Base-by-base conservation (phyloP, 345 rosid species). In the Erysimum cheiranthoides region DNA sequence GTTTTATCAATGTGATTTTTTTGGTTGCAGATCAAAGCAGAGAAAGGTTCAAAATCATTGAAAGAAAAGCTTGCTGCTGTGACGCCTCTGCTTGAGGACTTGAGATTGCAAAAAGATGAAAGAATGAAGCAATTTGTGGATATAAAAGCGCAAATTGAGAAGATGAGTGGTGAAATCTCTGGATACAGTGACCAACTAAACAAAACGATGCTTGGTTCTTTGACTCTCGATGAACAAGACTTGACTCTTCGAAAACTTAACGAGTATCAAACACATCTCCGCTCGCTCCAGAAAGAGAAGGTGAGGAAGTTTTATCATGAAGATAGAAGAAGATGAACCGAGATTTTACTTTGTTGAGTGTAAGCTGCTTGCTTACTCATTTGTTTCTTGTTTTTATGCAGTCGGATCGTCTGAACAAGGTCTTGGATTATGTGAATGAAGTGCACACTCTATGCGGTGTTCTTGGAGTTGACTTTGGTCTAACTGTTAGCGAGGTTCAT, bases 331-430 rank as follows among this genome's bases (percentile, higher is more conserved):
- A 64, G 31, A 65, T 30, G 57, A 58, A 9, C 21, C 10, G 32
- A 21, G 38, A 4, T 25, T 13, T 52, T 34, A 47, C 36, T 27
- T 75, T 36, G 6, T 14, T 12, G 49, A 46, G 11, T 3, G 6
- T 21, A 31, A 36, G 60, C 32, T 59, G 14, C 56, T 70, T 62
- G 39, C 54, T 68, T 46, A 78, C 73, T 78, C 34, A 53, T 64
- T 76, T 77, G 21, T 32, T 32, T 72, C 27, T 18, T 42, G 59
- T 60, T 36, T 67, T 61, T 71, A 73, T 84, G 90, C 88, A 94
- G 98, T 84, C 93, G 42, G 90, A 86, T 71, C 98, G 98, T 68
- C 78, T 92, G 66, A 88, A 80, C 46, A 90, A 89, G 84, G 98
- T 89, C 66, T 85, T 92, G 80, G 90, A 86, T 42, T 83, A 80